Evolutionary conservation across 352 stramenopile genomes (phyloP).

Genomic region (Pythium rishiriense): DNA sequence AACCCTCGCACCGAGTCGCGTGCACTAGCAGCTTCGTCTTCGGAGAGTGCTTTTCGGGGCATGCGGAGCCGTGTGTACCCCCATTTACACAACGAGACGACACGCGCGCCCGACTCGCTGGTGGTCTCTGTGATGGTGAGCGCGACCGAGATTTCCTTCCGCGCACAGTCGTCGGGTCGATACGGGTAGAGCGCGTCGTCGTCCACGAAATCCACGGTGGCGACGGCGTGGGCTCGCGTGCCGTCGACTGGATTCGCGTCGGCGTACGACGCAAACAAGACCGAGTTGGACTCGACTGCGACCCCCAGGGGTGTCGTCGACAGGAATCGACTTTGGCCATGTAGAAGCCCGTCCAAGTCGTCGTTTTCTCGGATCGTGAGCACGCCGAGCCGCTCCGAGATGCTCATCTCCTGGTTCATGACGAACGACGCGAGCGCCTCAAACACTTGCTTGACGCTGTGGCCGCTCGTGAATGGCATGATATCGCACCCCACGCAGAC

Average conservation of each 20-base stretch:
- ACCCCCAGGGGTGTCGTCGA: slow-evolving; percentile 7
- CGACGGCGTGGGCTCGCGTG: slow-evolving; percentile 8
- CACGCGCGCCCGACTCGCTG: neutral
- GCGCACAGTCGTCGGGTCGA: slow-evolving; percentile 4
- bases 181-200: slow-evolving; percentile 27
- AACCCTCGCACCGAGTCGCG: neutral
- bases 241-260: neutral
- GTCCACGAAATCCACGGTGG: slow-evolving; percentile 19
- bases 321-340: slow-evolving; percentile 19
- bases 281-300: slow-evolving; percentile 24
- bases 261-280: slow-evolving; percentile 16
- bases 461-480: slow-evolving; percentile 15
- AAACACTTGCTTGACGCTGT: slow-evolving; percentile 28
- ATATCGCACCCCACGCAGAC: slow-evolving; percentile 15
- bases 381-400: slow-evolving; percentile 26
- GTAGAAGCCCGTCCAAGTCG: slow-evolving; percentile 14
- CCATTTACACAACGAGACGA: slow-evolving; percentile 21
- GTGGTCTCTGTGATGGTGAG: slow-evolving; percentile 19
- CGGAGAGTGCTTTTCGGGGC: neutral
- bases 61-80: slow-evolving; percentile 16
- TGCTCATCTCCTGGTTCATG: slow-evolving; percentile 22
- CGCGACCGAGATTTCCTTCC: slow-evolving; percentile 20
- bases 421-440: slow-evolving; percentile 21
- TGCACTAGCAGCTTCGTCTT: neutral
- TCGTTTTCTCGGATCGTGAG: slow-evolving; percentile 29